phyloP scores from a whole-genome alignment of 129 eudicot genomes.

The Pseudognaphalium luteoalbum region DNA sequence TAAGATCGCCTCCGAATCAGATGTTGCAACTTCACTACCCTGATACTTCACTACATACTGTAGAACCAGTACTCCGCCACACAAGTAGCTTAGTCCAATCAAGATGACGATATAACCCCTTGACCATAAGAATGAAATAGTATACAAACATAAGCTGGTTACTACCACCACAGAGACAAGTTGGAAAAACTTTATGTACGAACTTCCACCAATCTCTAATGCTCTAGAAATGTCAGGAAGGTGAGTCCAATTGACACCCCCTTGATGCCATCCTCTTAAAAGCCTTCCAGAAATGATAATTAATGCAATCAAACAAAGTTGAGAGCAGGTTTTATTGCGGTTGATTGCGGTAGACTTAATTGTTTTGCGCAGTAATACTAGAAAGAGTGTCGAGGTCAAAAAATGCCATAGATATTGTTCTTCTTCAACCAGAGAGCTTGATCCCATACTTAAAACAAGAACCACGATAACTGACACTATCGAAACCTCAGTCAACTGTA shows the following conservation, averaged over 20 bases:
- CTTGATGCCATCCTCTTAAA: slow-evolving; percentile 97
- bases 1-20: slow-evolving; percentile 45
- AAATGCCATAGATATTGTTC: slow-evolving; percentile 96
- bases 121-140: slow-evolving; percentile 39
- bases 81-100: slow-evolving; percentile 40
- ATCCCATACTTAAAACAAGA: slow-evolving; percentile 77
- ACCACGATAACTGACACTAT: slow-evolving; percentile 35
- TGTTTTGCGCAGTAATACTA: slow-evolving; percentile 53
- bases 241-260: slow-evolving; percentile 91
- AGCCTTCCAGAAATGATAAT: slow-evolving; percentile 63
- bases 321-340: slow-evolving; percentile 16
- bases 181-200: slow-evolving; percentile 46
- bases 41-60: slow-evolving; percentile 46
- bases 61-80: slow-evolving; percentile 56
- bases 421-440: slow-evolving; percentile 94
- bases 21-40: slow-evolving; percentile 35
- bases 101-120: slow-evolving; percentile 33
- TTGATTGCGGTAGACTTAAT: slow-evolving; percentile 35
- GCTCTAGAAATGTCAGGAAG: slow-evolving; percentile 85
- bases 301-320: slow-evolving; percentile 35
- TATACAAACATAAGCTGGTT: slow-evolving; percentile 41
- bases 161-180: slow-evolving; percentile 54
- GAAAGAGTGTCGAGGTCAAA: slow-evolving; percentile 62
- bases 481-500: slow-evolving; percentile 57
- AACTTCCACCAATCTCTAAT: slow-evolving; percentile 56